Conservation (phyloP, 495 filamentous ascomycete genomes). For the Penicillium subrubescens region DNA sequence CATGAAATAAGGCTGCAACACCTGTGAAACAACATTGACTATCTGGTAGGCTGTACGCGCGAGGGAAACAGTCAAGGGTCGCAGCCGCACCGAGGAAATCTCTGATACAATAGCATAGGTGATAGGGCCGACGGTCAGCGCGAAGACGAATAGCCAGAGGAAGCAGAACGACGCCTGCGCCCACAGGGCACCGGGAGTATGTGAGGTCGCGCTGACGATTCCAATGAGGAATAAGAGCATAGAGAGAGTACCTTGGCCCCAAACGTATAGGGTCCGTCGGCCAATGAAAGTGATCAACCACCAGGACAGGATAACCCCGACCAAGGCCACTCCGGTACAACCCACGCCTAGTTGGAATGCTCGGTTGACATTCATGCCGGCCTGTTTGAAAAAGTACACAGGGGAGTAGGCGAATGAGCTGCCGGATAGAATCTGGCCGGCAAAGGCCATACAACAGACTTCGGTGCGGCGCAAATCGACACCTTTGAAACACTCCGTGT, state of each 20-base stretch:
- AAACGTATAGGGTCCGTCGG: conserved; percentile 69
- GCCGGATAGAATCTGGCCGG: conserved; percentile 72
- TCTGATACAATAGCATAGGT: conserved; percentile 75
- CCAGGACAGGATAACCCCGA: conserved; percentile 57
- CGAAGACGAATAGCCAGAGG: conserved; percentile 68
- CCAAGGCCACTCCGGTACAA: conserved; percentile 62
- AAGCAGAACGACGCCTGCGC: conserved; percentile 58
- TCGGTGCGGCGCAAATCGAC: conserved; percentile 70
- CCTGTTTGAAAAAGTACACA: conserved; percentile 71
- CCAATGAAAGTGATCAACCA: conserved; percentile 53
- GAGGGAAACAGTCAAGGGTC: conserved; percentile 65
- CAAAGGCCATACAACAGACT: conserved; percentile 68
- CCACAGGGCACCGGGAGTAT: conserved; percentile 39
- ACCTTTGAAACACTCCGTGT: conserved; percentile 71
- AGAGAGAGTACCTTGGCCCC: conserved; percentile 59
- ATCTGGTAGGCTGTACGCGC: conserved; percentile 68
- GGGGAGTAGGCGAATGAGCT: conserved; percentile 71
- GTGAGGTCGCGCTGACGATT: conserved; percentile 59
- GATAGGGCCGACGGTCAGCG: conserved; percentile 69
- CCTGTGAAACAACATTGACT: conserved; percentile 60
- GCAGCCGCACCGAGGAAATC: conserved; percentile 64
- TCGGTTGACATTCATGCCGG: conserved; percentile 56
- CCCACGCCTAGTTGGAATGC: conserved; percentile 55
- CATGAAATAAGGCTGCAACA: conserved; percentile 69
- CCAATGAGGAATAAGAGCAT: conserved; percentile 64